Evolutionary conservation across 2,329 filamentous ascomycete species (phyloP), one percentile per base, ranked within the genome.

Genomic region (Colletotrichum eremochloae): DNA sequence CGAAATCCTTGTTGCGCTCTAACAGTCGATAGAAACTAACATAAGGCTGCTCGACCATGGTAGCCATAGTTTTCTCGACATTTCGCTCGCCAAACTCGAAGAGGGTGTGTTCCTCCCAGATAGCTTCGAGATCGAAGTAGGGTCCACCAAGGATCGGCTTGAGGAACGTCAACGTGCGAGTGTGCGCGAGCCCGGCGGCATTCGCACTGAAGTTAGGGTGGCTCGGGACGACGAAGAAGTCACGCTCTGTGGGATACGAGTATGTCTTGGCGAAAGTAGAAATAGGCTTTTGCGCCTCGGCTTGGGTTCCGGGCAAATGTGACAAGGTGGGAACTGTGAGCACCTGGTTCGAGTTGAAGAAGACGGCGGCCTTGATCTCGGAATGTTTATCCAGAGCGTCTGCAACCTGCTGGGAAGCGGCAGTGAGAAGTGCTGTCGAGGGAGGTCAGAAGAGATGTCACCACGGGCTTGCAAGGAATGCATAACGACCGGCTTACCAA

Each of bases 1-100:
- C 46, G 24, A 12, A n/a, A 33, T 18, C 5, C 31, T 20, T 18
- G 29, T 18, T 31, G 20, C 29, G 29, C 50, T 9, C 20, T 29
- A 53, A 52, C 7, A 18, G 29, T 2, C 50, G 18, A 55, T 6
- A 31, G 20, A 15, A 33, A 44, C 71, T 95, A 1, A 95, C 93
- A 76, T 95, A 94, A 1, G 93, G 93, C 79, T 94, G 90, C 60
- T 91, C 86, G 1, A 94, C 92, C 93, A 95, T 95, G 0, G 93
- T 95, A n/a, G 85, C 86, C 93, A 95, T 95, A 0, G 93, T 95
- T 74, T 90, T 88, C 73, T 90, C 89, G 0, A 94, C 92, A 2
- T 89, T 89, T 14, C 92, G 86, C 67, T 91, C 89, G 1, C 81
- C 89, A 78, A 95, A 95, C 78, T 95, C 92, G 75, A 88, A 92